These are phyloP conservation scores for Gentiana macrophylla DNA, from an alignment of 257 asterid genomes.

Conservation along the genomic window DNA sequence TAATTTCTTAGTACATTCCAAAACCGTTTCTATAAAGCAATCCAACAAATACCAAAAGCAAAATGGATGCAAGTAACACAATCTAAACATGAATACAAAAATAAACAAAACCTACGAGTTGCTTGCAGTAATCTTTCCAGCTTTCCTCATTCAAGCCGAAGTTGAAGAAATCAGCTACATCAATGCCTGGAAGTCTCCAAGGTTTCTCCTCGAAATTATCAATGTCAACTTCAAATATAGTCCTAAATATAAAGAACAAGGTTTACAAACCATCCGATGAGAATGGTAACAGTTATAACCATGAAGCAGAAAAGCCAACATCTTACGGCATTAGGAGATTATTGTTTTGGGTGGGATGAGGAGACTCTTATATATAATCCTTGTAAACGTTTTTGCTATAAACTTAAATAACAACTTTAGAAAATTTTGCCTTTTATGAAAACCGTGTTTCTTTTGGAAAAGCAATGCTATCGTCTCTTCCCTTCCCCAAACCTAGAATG, in stretches of 20 bases:
- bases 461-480: too few relatives aligned
- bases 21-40: background rate
- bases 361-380: too few relatives aligned
- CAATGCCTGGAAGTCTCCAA: conserved; percentile 80
- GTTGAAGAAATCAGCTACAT: conserved; percentile 82
- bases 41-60: background rate
- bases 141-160: conserved; percentile 83
- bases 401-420: too few relatives aligned
- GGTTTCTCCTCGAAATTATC: conserved; percentile 95
- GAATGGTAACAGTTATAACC: background rate
- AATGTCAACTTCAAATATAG: conserved; percentile 96
- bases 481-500: too few relatives aligned
- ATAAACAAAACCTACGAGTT: conserved; percentile 49
- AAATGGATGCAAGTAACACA: too few relatives aligned
- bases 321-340: too few relatives aligned
- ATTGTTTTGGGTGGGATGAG: too few relatives aligned
- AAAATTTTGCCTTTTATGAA: too few relatives aligned
- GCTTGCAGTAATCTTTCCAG: conserved; percentile 96
- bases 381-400: too few relatives aligned
- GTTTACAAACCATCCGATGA: background rate
- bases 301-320: too few relatives aligned
- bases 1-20: background rate
- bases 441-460: too few relatives aligned
- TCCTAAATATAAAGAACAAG: conserved; percentile 40
- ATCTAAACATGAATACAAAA: too few relatives aligned